Evolutionary conservation across 169 alveolate species (phyloP).

Genomic region (Cryptosporidium sp.): DNA sequence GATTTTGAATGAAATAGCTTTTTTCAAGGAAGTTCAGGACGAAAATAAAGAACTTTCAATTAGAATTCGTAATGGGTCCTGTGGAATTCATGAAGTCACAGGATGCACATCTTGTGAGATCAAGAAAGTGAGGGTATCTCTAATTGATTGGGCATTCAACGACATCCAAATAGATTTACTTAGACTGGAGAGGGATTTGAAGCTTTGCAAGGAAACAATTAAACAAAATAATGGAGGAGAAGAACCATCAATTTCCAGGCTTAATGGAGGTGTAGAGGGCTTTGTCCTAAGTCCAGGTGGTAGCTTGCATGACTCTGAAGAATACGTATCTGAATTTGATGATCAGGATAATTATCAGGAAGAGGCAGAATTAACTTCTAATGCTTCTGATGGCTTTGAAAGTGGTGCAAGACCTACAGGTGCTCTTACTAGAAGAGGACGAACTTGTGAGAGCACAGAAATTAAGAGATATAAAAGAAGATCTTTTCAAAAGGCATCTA

Average conservation of each 20-base stretch:
- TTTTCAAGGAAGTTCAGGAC: conserved; percentile 43
- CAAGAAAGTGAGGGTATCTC: background rate
- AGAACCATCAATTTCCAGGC: background rate
- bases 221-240: background rate
- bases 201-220: conserved; percentile 15
- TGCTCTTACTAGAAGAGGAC: background rate
- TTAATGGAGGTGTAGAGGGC: background rate
- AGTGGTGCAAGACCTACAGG: background rate
- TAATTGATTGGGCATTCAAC: conserved; percentile 34
- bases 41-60: background rate
- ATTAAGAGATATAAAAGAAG: conserved; percentile 43
- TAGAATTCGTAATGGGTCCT: conserved; percentile 6
- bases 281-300: background rate
- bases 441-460: background rate
- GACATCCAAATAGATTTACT: conserved; percentile 38
- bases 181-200: conserved; percentile 38
- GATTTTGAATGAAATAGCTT: conserved; percentile 5
- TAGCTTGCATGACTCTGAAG: background rate
- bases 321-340: background rate
- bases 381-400: background rate
- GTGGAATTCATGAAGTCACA: conserved; percentile 30
- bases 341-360: background rate
- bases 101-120: conserved; percentile 61
- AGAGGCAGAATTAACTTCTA: background rate
- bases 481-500: conserved; percentile 9